Evolutionary conservation across 2,329 filamentous ascomycete genomes (phyloP), one percentile per base, ranked within the genome.

Genomic region (Colletotrichum tamarilloi): DNA sequence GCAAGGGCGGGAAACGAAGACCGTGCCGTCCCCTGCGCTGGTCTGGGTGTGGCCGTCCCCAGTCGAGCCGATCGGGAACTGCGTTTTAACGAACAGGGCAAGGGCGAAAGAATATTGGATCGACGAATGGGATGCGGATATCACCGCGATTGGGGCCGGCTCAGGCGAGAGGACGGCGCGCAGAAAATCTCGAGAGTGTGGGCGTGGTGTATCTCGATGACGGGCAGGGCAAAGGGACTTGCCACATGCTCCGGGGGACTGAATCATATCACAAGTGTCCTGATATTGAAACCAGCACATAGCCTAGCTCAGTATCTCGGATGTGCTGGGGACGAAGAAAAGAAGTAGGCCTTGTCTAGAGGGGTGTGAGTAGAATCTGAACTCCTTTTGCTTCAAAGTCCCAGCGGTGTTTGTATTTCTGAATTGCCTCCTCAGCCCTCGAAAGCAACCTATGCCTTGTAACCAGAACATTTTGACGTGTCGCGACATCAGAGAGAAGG

Each of bases 1-100:
- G 67, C 67, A 70, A 62, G 62, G 56, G 67, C 67, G 67, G 71
- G 32, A 69, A 55, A 32, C 19, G 24, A 65, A 46, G 49, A 28
- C 67, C 24, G 56, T 56, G 55, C 60, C 32, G 52, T 56, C 62
- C 58, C 66, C 46, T 59, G 67, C 24, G 60, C 59, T 55, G 42
- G 46, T 11, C 26, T 32, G 55, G 42, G 9, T 42, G 38, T 16
- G 38, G 38, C 16, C 38, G 16, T 19, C 7, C 42, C 42, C 42
- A 49, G 42, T 60, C 28, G 56, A 56, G 56, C 62, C 49, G 67
- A 62, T 62, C 32, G 46, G 19, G 19, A 22, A n/a, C 7, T 12
- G 26, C 12, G 14, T 28, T 57, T 38, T 9, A 49, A 19, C 16
- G 42, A n/a, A 42, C 38, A 16, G 38, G 38, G 38, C 5, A 8